Evolutionary conservation across 208 protist species (phyloP).

Genomic region (Herpetomonas samuelpessoai): DNA sequence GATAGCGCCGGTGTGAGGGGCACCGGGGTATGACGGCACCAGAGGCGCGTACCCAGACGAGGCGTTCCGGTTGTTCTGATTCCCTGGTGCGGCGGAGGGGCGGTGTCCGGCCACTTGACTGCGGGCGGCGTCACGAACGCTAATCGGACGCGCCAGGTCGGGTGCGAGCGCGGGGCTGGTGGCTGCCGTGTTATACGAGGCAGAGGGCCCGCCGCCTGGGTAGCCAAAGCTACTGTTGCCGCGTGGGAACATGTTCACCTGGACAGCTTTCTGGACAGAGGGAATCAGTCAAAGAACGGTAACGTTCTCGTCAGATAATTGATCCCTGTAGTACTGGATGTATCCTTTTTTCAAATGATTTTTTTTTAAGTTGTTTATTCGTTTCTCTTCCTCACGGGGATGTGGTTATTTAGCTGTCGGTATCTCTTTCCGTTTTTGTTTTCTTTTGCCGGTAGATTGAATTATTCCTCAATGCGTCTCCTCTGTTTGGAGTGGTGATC

Average conservation of each 20-base stretch:
- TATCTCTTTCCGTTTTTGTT: too few species aligned
- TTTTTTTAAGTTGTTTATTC: too few species aligned
- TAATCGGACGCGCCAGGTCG: slow-evolving; percentile 43
- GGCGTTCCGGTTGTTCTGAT: background rate
- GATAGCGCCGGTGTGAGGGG: slow-evolving; percentile 11
- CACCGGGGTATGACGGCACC: background rate
- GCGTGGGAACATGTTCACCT: background rate
- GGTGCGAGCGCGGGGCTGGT: slow-evolving; percentile 6
- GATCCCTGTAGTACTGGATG: too few species aligned
- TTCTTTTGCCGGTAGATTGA: too few species aligned
- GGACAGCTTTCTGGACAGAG: too few species aligned
- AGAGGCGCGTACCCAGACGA: background rate
- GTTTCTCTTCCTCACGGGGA: too few species aligned
- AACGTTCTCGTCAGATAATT: too few species aligned
- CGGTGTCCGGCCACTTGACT: background rate
- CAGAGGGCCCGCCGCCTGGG: background rate
- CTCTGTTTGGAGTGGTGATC: too few species aligned
- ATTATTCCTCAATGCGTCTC: too few species aligned
- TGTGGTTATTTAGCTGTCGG: too few species aligned
- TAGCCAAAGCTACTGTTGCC: background rate
- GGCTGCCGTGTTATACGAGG: background rate
- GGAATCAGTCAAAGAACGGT: too few species aligned
- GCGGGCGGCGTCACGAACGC: slow-evolving; percentile 38
- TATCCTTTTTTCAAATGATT: too few species aligned
- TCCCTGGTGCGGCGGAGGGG: background rate